phyloP scores from a whole-genome alignment of 345 rosid genomes.

The Viola odorata region DNA sequence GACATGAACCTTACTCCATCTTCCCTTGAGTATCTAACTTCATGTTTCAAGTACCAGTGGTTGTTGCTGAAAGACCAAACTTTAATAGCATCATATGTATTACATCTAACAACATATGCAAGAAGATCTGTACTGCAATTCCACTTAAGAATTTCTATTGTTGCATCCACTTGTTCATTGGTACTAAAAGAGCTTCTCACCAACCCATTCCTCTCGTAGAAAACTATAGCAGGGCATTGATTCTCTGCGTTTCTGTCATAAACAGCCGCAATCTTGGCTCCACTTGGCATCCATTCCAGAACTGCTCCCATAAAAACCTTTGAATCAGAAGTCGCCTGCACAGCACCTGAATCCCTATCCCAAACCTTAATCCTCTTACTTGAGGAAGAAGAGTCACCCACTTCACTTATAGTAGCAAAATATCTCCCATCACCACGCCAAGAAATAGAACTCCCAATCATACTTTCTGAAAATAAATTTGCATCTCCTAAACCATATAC shows the following conservation, averaged over 20 bases:
- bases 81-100: constrained; percentile 51
- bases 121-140: constrained; percentile 85
- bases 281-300: constrained; percentile 99
- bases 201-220: constrained; percentile 87
- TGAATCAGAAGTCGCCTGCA: constrained; percentile 70
- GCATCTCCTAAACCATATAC: constrained; percentile 36
- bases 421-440: constrained; percentile 98
- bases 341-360: constrained; percentile 79
- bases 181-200: constrained; percentile 64
- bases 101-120: constrained; percentile 62
- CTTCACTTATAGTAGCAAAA: constrained; percentile 55
- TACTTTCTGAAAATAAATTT: constrained; percentile 11
- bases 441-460: constrained; percentile 46
- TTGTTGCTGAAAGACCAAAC: constrained; percentile 88
- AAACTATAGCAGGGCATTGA: constrained; percentile 52
- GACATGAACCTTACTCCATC: constrained; percentile 77
- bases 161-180: constrained; percentile 42
- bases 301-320: constrained; percentile 56
- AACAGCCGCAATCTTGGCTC: constrained; percentile 85
- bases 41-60: constrained; percentile 90
- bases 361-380: constrained; percentile 71
- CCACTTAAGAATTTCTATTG: constrained; percentile 71
- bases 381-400: constrained; percentile 29
- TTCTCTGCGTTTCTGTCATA: constrained; percentile 52
- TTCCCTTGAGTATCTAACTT: constrained; percentile 50